phyloP scores from a whole-genome alignment of 305 asterid genomes.

The Solanum hybrid region DNA sequence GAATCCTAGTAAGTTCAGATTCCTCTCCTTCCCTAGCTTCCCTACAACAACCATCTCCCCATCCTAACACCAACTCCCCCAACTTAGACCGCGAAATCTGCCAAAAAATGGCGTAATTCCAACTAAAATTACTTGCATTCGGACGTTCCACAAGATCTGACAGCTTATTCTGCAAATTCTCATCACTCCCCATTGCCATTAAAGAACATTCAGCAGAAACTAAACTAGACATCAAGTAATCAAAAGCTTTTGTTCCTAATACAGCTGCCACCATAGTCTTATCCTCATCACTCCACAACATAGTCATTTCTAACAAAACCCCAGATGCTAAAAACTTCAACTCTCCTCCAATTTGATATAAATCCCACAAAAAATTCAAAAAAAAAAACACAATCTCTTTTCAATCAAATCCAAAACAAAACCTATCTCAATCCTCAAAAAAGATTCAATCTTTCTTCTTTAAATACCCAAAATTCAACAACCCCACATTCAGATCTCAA shows the following conservation, averaged over 20 bases:
- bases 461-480: constrained; percentile 15
- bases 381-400: too few species aligned
- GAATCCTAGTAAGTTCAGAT: constrained; percentile 37
- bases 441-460: constrained; percentile 10
- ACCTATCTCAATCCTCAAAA: constrained; percentile 11
- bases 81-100: constrained; percentile 83
- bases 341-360: constrained; percentile 13
- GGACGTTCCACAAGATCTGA: constrained; percentile 87
- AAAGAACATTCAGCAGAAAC: constrained; percentile 49
- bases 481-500: constrained; percentile 51
- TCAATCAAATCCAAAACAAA: constrained; percentile 8
- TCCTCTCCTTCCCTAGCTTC: constrained; percentile 78
- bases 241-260: constrained; percentile 42
- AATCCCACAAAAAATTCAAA: background rate
- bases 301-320: constrained; percentile 2
- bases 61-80: constrained; percentile 74
- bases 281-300: constrained; percentile 39
- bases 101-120: constrained; percentile 96
- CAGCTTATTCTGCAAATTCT: constrained; percentile 69
- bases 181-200: constrained; percentile 65
- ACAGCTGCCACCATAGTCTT: constrained; percentile 38
- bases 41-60: constrained; percentile 98
- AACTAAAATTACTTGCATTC: constrained; percentile 42
- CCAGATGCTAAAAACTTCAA: background rate
- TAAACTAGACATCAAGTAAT: constrained; percentile 36